These are phyloP conservation scores for Powellomyces hirtus DNA, from an alignment of 192 early-diverging fungal species.

Conservation along the genomic window DNA sequence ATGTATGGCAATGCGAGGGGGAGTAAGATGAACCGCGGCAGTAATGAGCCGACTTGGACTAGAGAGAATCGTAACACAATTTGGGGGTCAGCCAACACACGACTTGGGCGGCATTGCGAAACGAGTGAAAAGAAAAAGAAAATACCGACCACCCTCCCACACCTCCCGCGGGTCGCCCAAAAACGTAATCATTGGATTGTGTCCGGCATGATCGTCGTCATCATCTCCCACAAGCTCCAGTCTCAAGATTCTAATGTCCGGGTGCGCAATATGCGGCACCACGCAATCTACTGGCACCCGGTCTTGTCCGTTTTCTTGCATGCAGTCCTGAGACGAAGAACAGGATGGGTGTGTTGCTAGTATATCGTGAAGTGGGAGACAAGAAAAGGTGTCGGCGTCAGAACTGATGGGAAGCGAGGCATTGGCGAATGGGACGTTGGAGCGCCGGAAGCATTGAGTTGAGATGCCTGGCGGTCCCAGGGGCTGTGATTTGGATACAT, in stretches of 20 bases:
- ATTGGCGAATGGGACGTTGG: background rate
- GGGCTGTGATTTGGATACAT: conserved; percentile 48
- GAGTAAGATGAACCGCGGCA: conserved; percentile 51
- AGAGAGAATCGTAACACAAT: too few species aligned
- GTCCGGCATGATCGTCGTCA: background rate
- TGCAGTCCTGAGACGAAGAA: too few species aligned
- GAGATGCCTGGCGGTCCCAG: conserved; percentile 52
- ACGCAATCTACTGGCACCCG: too few species aligned
- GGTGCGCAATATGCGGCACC: conserved; percentile 51
- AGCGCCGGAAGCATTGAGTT: conserved; percentile 49
- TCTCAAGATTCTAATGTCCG: conserved; percentile 47
- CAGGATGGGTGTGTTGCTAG: conserved; percentile 2
- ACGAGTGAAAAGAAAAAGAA: background rate
- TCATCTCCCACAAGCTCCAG: background rate
- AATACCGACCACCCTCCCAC: conserved; percentile 62
- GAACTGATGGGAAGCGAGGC: background rate
- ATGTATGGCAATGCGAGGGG: conserved; percentile 60
- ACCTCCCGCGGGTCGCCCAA: conserved; percentile 68
- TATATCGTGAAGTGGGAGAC: conserved; percentile 6
- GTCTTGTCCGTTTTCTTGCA: too few species aligned
- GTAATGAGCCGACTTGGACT: conserved; percentile 63
- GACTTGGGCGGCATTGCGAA: background rate
- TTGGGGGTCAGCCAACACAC: conserved; percentile 10
- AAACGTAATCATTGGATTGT: conserved; percentile 46
- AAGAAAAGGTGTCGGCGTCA: conserved; percentile 1